Base-by-base conservation (phyloP, 2,329 filamentous ascomycete genomes). In the Fusarium sarcochroum region DNA sequence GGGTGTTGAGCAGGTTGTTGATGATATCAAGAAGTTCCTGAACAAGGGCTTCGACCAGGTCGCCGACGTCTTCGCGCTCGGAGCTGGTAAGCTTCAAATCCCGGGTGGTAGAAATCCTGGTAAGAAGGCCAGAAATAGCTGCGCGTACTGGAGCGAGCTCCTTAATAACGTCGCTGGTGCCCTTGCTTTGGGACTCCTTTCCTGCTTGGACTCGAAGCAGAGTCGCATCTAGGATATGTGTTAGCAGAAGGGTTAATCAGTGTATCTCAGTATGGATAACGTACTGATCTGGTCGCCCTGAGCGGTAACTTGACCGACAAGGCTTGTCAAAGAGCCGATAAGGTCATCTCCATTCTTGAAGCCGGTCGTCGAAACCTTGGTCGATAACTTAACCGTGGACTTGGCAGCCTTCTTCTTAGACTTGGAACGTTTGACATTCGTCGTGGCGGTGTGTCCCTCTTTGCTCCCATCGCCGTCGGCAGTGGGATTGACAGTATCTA, bases 331-430 rank as follows among this genome's bases (percentile, higher is more conserved):
- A 0, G 23, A 30, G 7, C 27, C 21, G 9, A 47, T 18, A 8
- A 64, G 38, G 14, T 64, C 60, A 2, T 38, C n/a, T 3, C 41
- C 37, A 2, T 37, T 53, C 23, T 47, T 64, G 41, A 64, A 64
- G 9, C 60, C 52, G 0, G 40, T 47, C 1, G 51, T 21, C 2
- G 27, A 23, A 13, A 37, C 11, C n/a, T 51, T 47, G 4, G 38
- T 4, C 47, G 13, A 14, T 58, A 30, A 9, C 45, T 63, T 11
- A 37, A 25, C 8, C 57, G 49, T 30, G 1, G 58, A 17, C 2
- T 34, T 57, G 4, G 30, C 44, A 2, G 20, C 14, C n/a, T 30
- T 30, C 25, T 63, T 49, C 11, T 17, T n/a, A 4, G 40, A 13
- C 10, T 53, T 44, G 4, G 20, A 35, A 5, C 52, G 41, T 0